These are phyloP conservation scores for Blastocystis sp. DNA, from an alignment of 352 stramenopile genomes.

Conservation along the genomic window DNA sequence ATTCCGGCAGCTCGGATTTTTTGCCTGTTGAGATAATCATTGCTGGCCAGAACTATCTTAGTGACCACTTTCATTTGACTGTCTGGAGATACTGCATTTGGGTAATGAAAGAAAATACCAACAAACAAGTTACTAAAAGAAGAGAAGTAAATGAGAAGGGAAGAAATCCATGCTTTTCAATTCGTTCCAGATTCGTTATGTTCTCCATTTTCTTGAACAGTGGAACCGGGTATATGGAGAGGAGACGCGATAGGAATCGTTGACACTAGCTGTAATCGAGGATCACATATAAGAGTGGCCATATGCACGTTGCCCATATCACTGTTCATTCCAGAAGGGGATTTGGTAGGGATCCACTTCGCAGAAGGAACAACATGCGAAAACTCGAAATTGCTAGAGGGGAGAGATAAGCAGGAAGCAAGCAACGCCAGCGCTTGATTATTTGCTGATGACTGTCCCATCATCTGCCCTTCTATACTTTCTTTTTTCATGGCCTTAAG, in stretches of 20 bases:
- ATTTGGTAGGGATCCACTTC: neutral
- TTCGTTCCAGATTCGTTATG: neutral
- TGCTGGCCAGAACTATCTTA: neutral
- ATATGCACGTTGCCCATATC: neutral
- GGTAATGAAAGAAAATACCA: too few relatives aligned
- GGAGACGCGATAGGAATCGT: too few relatives aligned
- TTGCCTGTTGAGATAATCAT: neutral
- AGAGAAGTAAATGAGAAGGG: too few relatives aligned
- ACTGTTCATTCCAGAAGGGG: neutral
- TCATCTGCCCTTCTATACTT: neutral
- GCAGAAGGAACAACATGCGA: neutral
- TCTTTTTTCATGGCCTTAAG: neutral
- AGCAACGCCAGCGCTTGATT: neutral
- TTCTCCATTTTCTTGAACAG: neutral
- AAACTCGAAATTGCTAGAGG: neutral
- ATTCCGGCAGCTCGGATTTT: neutral
- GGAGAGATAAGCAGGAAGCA: neutral
- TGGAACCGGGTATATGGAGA: too few relatives aligned
- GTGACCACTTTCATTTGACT: neutral
- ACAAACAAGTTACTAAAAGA: too few relatives aligned
- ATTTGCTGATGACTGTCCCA: neutral
- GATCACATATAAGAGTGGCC: neutral
- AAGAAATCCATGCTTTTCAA: neutral
- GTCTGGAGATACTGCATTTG: neutral
- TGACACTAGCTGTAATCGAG: neutral